A percentile compares a stretch with the other conserved stretches of the same genome.
Conservation (phyloP, 2,329 filamentous ascomycete species). For the Leptographium galeiforme region DNA sequence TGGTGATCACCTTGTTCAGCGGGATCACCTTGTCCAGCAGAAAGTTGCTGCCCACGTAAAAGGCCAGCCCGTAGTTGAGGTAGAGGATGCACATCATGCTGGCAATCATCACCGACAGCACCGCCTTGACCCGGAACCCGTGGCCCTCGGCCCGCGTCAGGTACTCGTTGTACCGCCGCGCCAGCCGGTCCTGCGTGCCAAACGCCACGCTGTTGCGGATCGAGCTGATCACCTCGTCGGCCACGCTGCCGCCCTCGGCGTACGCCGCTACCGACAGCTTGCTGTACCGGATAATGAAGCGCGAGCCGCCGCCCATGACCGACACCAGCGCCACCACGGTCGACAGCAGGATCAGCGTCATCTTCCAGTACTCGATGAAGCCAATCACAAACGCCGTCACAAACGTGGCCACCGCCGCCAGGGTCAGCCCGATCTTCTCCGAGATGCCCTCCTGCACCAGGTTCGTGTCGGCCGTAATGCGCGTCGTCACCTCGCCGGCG, state of each 20-base stretch:
- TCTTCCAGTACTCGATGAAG: conserved; percentile 84
- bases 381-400: conserved; percentile 80
- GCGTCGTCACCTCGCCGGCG: conserved; percentile 83
- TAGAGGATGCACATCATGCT: conserved; percentile 75
- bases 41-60: conserved; percentile 76
- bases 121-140: conserved; percentile 62
- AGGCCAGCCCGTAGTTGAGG: conserved; percentile 74
- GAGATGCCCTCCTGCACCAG: conserved; percentile 88
- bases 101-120: conserved; percentile 66
- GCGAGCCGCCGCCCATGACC: conserved; percentile 60
- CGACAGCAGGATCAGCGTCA: conserved; percentile 75
- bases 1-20: conserved; percentile 64
- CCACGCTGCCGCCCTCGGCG: conserved; percentile 72
- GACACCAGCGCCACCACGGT: conserved; percentile 69
- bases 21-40: conserved; percentile 51
- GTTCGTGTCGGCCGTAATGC: conserved; percentile 89
- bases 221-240: conserved; percentile 88
- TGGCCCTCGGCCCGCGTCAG: conserved; percentile 59
- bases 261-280: conserved; percentile 68
- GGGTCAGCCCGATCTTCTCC: conserved; percentile 69
- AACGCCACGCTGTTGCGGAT: conserved; percentile 88
- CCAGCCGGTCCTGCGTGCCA: conserved; percentile 84
- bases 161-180: conserved; percentile 69
- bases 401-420: conserved; percentile 70
- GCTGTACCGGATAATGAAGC: conserved; percentile 67